phyloP scores from a whole-genome alignment of 2,329 filamentous ascomycete species.

The Podosphaera xanthii region DNA sequence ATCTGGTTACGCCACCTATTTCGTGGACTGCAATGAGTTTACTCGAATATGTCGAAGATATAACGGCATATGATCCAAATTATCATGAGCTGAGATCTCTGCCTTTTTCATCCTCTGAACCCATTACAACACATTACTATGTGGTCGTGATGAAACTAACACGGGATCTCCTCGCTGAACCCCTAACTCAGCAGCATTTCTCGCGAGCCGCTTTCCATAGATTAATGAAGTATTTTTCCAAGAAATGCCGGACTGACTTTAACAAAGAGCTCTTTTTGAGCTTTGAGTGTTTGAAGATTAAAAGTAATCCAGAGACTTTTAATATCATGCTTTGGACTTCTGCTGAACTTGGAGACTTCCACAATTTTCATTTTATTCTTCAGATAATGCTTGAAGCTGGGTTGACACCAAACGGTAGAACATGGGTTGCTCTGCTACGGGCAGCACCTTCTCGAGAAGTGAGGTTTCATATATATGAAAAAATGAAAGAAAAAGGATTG shows the following conservation, averaged over 20 bases:
- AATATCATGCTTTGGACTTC: constrained; percentile 21
- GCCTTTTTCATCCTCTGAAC: not conserved
- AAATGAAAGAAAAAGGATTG: constrained; percentile 11
- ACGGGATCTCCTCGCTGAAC: constrained; percentile 15
- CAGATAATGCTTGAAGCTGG: constrained; percentile 18
- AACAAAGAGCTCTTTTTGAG: constrained; percentile 17
- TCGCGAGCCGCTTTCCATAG: constrained; percentile 21
- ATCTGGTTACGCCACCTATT: constrained; percentile 5
- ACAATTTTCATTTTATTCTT: constrained; percentile 19
- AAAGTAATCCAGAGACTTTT: constrained; percentile 18
- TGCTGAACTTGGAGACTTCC: constrained; percentile 19
- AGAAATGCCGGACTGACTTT: constrained; percentile 14
- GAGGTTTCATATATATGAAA: constrained; percentile 6
- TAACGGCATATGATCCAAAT: constrained; percentile 11
- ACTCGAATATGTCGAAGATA: constrained; percentile 18
- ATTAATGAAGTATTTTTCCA: constrained; percentile 19
- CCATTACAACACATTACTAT: not conserved
- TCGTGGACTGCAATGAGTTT: constrained; percentile 17
- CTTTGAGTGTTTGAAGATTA: constrained; percentile 17
- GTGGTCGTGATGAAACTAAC: not conserved
- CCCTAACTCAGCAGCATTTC: constrained; percentile 14
- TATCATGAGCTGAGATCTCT: constrained; percentile 3
- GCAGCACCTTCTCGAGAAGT: constrained; percentile 4
- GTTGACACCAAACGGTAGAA: constrained; percentile 19
- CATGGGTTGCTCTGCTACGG: constrained; percentile 21